Evolutionary conservation across 164 flowering plant genomes (phyloP).

Genomic region (Sedum album): DNA sequence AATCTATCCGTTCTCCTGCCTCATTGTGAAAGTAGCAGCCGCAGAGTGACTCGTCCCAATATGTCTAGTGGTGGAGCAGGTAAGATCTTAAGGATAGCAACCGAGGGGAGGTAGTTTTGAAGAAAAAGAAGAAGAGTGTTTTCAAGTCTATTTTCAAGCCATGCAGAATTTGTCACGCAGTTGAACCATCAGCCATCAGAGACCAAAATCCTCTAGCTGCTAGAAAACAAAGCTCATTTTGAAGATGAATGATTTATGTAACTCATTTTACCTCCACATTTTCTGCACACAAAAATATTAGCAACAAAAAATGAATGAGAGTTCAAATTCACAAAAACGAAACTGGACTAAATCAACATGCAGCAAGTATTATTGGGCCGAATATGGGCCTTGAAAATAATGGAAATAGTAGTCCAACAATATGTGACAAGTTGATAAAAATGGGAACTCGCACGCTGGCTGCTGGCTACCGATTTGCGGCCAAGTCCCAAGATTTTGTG

Average conservation of each 20-base stretch:
- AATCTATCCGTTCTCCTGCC: background rate
- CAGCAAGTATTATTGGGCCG: no score
- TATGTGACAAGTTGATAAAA: no score
- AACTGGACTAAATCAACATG: no score
- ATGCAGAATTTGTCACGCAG: constrained; percentile 1
- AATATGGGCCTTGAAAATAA: no score
- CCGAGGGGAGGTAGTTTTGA: background rate
- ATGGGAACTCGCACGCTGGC: no score
- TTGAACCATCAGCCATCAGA: constrained; percentile 1
- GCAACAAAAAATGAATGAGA: background rate
- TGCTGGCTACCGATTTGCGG: no score
- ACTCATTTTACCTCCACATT: background rate
- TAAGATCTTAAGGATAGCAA: background rate
- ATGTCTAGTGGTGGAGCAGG: background rate
- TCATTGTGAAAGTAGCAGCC: background rate
- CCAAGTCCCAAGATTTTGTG: no score
- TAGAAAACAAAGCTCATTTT: background rate
- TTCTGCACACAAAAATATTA: background rate
- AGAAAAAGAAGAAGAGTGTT: constrained; percentile 3
- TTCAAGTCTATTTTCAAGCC: background rate
- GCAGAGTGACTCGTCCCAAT: background rate
- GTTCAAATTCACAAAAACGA: background rate
- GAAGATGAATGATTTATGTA: background rate
- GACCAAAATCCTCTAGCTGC: background rate
- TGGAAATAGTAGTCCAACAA: no score